phyloP scores from a whole-genome alignment of 2,329 filamentous ascomycete species.

The Trichoderma sp. region DNA sequence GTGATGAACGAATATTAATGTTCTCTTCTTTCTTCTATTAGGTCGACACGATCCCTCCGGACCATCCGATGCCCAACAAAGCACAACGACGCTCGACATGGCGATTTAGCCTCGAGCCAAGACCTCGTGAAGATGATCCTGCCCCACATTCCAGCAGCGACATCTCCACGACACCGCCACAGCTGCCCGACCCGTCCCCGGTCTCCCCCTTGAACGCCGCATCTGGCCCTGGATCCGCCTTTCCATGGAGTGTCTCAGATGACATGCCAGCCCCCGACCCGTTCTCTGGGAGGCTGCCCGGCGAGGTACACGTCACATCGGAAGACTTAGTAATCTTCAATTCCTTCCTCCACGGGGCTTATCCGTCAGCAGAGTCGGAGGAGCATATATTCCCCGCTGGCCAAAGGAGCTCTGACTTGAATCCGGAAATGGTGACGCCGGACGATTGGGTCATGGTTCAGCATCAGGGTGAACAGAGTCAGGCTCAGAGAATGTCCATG shows the following conservation, averaged over 20 bases:
- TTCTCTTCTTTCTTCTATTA: slow-evolving; percentile 27
- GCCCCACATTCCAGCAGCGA: slow-evolving; percentile 27
- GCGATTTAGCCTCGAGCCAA: slow-evolving; percentile 40
- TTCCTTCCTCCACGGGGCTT: background rate
- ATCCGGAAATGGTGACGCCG: slow-evolving; percentile 1
- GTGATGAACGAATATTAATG: slow-evolving; percentile 38
- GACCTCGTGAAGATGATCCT: slow-evolving; percentile 30
- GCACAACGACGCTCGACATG: slow-evolving; percentile 45
- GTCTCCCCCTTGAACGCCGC: slow-evolving; percentile 20
- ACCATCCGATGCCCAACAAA: slow-evolving; percentile 38
- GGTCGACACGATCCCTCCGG: slow-evolving; percentile 37
- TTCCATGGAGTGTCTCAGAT: slow-evolving; percentile 12
- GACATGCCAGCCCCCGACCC: background rate
- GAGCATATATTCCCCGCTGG: background rate
- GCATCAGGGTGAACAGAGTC: slow-evolving; percentile 23
- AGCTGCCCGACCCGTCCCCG: slow-evolving; percentile 20
- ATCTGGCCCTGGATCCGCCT: slow-evolving; percentile 6
- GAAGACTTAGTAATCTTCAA: slow-evolving; percentile 1
- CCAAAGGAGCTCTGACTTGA: background rate
- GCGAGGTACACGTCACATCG: slow-evolving; percentile 8
- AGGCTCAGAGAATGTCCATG: background rate
- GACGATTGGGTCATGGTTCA: slow-evolving; percentile 37
- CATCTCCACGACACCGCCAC: slow-evolving; percentile 22
- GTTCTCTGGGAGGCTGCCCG: background rate
- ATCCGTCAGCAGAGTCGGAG: background rate